Conservation (phyloP, 345 rosid species). For the Linum lewisii region DNA sequence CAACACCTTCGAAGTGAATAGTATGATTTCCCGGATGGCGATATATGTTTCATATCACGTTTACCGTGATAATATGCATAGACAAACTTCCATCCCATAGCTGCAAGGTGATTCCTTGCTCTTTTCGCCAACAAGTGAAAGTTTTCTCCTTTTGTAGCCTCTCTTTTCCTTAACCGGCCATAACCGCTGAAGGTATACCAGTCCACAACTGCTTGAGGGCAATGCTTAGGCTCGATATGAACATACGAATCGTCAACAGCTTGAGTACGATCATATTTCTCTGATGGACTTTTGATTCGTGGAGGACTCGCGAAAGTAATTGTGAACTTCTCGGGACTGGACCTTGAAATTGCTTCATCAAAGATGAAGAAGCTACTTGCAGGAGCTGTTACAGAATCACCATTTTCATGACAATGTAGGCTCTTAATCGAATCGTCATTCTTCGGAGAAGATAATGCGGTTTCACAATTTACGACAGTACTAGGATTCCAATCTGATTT, state of each 20-base stretch:
- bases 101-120: slow-evolving; percentile 40
- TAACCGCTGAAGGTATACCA: slow-evolving; percentile 17
- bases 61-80: slow-evolving; percentile 12
- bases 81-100: slow-evolving; percentile 42
- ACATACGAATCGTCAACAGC: slow-evolving; percentile 9
- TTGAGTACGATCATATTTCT: slow-evolving; percentile 7
- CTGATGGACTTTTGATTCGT: slow-evolving; percentile 5
- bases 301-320: slow-evolving; percentile 9
- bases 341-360: slow-evolving; percentile 16
- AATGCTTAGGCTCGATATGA: slow-evolving; percentile 25
- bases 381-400: slow-evolving; percentile 11
- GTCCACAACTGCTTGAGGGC: slow-evolving; percentile 37
- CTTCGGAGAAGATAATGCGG: background rate
- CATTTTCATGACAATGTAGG: slow-evolving; percentile 14
- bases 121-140: slow-evolving; percentile 13
- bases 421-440: slow-evolving; percentile 6
- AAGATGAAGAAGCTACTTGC: slow-evolving; percentile 7
- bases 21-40: slow-evolving; percentile 32
- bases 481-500: slow-evolving; percentile 1
- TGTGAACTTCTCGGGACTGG: slow-evolving; percentile 11
- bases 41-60: slow-evolving; percentile 17
- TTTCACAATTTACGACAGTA: too few relatives aligned
- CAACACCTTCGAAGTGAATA: slow-evolving; percentile 41
- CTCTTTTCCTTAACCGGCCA: background rate
- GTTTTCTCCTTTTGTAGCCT: background rate